Percentiles rank a stretch among this genome's conserved stretches.
Evolutionary conservation across 2,329 filamentous ascomycete species (phyloP).

Genomic region (Talaromyces sp.): DNA sequence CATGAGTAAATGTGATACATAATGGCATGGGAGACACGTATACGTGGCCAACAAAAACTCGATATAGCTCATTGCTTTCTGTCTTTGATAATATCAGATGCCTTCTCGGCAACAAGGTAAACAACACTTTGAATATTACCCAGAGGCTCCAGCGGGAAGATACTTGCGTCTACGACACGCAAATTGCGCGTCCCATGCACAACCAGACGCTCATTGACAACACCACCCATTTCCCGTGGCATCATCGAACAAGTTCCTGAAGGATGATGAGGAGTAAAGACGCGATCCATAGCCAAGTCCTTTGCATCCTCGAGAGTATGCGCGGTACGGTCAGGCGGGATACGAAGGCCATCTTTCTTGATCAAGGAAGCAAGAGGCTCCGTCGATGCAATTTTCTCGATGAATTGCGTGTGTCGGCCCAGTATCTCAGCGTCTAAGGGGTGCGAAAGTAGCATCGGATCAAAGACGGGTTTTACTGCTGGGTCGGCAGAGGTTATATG

Average conservation of each 20-base stretch:
- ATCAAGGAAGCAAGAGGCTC: constrained; percentile 7
- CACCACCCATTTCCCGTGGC: constrained; percentile 22
- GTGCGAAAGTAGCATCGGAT: constrained; percentile 2
- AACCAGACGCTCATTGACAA: constrained; percentile 23
- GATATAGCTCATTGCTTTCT: neutral
- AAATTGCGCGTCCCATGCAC: constrained; percentile 34
- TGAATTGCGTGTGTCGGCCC: constrained; percentile 1
- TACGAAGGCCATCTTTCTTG: constrained; percentile 6
- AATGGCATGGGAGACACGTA: no score
- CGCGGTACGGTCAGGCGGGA: constrained; percentile 1
- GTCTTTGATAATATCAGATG: constrained; percentile 28
- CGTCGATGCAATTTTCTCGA: constrained; percentile 6
- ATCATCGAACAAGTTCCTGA: constrained; percentile 29
- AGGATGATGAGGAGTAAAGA: constrained; percentile 40
- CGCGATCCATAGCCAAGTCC: constrained; percentile 39
- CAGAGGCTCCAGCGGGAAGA: constrained; percentile 29
- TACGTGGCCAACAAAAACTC: constrained; percentile 10
- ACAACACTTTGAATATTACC: constrained; percentile 33
- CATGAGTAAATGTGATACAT: no score
- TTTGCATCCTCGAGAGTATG: constrained; percentile 12
- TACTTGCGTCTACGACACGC: constrained; percentile 53
- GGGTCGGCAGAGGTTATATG: constrained; percentile 4
- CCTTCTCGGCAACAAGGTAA: constrained; percentile 32
- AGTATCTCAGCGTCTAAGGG: constrained; percentile 7
- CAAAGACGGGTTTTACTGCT: neutral